phyloP scores from a whole-genome alignment of 345 rosid genomes.

The Lepidium africanum region DNA sequence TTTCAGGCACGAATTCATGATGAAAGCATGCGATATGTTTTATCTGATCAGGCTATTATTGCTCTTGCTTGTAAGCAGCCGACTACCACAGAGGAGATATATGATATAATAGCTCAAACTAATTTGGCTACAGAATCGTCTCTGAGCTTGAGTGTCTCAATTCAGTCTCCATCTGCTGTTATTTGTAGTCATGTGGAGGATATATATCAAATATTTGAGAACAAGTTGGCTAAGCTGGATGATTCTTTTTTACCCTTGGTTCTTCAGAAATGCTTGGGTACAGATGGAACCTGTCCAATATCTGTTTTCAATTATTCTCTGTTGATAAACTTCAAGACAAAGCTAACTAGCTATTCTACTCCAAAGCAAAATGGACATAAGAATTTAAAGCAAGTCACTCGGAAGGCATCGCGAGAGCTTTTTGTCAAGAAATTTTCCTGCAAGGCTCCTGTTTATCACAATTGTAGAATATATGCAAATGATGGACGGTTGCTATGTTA shows the following conservation, averaged over 20 bases:
- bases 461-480: conserved; percentile 87
- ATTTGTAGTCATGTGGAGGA: conserved; percentile 69
- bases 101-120: conserved; percentile 46
- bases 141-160: conserved; percentile 32
- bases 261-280: conserved; percentile 69
- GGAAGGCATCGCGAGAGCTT: conserved; percentile 68
- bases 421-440: conserved; percentile 93
- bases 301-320: conserved; percentile 68
- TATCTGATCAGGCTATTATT: conserved; percentile 76
- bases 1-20: conserved; percentile 88
- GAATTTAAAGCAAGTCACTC: conserved; percentile 44
- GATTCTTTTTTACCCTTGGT: conserved; percentile 37
- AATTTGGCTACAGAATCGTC: conserved; percentile 42
- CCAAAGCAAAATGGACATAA: conserved; percentile 48
- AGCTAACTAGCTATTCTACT: conserved; percentile 28
- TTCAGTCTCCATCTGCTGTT: conserved; percentile 53
- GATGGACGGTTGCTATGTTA: conserved; percentile 93
- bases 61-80: conserved; percentile 54
- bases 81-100: conserved; percentile 37
- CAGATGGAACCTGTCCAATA: conserved; percentile 66
- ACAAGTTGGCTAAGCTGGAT: conserved; percentile 36
- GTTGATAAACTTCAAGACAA: conserved; percentile 43
- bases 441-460: conserved; percentile 95
- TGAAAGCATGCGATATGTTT: conserved; percentile 74
- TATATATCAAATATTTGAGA: conserved; percentile 36